Conservation (phyloP, 768 basidiomycete species). For the Lentinula raphanica region DNA sequence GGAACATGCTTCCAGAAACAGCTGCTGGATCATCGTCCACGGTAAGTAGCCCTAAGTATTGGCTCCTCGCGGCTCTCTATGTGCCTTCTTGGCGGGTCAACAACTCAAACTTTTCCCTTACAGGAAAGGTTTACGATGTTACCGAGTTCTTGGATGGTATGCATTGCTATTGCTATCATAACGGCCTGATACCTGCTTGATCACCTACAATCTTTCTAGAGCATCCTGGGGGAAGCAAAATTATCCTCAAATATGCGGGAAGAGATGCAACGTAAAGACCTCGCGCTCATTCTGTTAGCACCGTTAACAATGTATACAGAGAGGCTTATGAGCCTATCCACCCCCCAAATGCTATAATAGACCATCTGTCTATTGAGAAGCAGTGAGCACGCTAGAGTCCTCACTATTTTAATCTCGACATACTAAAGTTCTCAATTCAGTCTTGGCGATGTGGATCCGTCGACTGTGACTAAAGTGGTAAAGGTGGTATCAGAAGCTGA, state of each 20-base stretch:
- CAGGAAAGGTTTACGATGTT: conserved; percentile 74
- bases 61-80: background rate
- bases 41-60: too few relatives aligned
- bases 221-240: conserved; percentile 78
- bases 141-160: conserved; percentile 71
- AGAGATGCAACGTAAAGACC: conserved; percentile 76
- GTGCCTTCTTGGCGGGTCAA: background rate
- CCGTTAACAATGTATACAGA: conserved; percentile 23
- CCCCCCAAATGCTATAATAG: conserved; percentile 75
- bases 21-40: conserved; percentile 83
- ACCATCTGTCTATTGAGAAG: conserved; percentile 77
- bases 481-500: conserved; percentile 66
- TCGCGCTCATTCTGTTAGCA: background rate
- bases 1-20: conserved; percentile 50
- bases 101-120: background rate
- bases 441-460: conserved; percentile 67
- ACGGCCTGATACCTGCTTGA: background rate
- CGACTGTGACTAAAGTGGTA: conserved; percentile 57
- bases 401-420: too few relatives aligned
- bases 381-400: conserved; percentile 62
- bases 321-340: conserved; percentile 87
- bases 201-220: conserved; percentile 29
- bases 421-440: conserved; percentile 28
- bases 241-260: conserved; percentile 85
- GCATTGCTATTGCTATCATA: conserved; percentile 5